Evolutionary conservation across 148 eudicot genomes (phyloP).

Genomic region (Camellia granthamiana): DNA sequence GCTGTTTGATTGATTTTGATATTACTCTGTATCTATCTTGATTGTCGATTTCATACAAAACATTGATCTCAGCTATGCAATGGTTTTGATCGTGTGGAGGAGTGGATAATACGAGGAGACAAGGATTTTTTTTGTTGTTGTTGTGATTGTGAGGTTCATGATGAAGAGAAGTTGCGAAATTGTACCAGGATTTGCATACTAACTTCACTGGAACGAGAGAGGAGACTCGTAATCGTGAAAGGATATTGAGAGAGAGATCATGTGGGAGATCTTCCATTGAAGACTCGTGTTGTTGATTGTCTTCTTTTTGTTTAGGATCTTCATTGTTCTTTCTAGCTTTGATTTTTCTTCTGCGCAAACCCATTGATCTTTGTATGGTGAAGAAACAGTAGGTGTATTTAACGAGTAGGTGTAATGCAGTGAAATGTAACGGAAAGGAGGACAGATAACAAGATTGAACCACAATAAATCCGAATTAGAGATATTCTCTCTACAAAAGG

Average conservation of each 20-base stretch:
- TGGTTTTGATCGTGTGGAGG: background rate
- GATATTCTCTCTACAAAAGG: no score
- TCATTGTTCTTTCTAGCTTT: no score
- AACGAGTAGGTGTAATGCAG: no score
- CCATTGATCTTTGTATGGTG: no score
- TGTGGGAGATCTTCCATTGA: conserved; percentile 1
- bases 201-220: background rate
- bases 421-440: no score
- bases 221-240: background rate
- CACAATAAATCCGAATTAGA: no score
- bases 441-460: no score
- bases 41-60: no score
- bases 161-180: background rate
- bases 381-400: no score
- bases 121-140: background rate
- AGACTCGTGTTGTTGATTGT: background rate
- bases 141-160: background rate
- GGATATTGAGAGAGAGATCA: background rate
- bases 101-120: background rate
- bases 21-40: no score
- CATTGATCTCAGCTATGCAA: background rate
- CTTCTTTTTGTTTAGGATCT: no score
- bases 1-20: background rate
- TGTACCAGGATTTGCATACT: background rate
- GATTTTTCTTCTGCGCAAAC: no score